Base-by-base conservation (phyloP, 2,329 filamentous ascomycete species). In the Nothopassalora personata region DNA sequence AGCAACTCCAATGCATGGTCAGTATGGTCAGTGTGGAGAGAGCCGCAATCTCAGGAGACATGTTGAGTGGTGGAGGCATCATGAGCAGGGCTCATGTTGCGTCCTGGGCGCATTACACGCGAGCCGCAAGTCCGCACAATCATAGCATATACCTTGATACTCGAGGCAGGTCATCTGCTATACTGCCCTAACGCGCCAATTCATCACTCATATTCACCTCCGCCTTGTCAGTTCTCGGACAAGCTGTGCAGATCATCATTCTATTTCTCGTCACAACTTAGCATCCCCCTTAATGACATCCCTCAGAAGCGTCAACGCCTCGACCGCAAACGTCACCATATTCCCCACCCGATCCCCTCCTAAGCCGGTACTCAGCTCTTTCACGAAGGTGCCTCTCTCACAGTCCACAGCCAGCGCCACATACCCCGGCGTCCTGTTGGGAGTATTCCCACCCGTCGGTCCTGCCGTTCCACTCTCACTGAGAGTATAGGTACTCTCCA, bases 381-480 rank as follows among this genome's bases (percentile, higher is more conserved):
- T 78, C 55, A 77, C 81, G 59, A 78, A 76, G 0, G 76, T 80
- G 0, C 79, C 82, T n/a, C 72, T 72, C 18, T 81, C 77, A 13
- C 77, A 77, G 23, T 79, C 79, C 7, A 87, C 81, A n/a, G 84
- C 84, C 39, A 88, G 70, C 15, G 84, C 84, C 30, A 86, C 82
- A 75, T 86, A 87, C 1, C 84, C 85, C 75, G 84, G 84, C 36
- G 76, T 82, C 43, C 84, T 72, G 68, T 86, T 86, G 61, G 73
- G 75, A 48, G 80, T 81, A 30, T 72, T 72, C 0, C 84, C 84
- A 11, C 81, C 83, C 0, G 81, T 85, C 8, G 85, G 85, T 0
- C 85, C 85, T n/a, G 84, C 85, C 1, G 84, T 87, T 0, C 85
- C 85, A 54, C 80, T 83, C 75, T 87, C 83, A 56, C 76, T 77